Evolutionary conservation across 2,329 filamentous ascomycete genomes (phyloP).

Genomic region (Aspergillus sp.): DNA sequence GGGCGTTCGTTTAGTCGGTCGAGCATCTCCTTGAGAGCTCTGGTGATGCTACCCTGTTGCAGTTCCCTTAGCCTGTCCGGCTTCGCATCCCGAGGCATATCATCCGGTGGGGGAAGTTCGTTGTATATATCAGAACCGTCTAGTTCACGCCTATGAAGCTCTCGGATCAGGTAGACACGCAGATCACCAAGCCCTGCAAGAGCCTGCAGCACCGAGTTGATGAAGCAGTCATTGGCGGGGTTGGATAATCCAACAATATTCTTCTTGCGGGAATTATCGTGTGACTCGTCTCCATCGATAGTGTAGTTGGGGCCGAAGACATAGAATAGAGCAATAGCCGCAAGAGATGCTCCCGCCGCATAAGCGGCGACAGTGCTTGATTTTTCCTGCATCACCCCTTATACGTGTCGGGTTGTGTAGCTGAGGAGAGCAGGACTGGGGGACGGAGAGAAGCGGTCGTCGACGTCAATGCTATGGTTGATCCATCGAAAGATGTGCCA

Average conservation of each 20-base stretch:
- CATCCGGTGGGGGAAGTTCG: constrained; percentile 53
- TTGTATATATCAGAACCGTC: constrained; percentile 77
- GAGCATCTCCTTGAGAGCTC: constrained; percentile 86
- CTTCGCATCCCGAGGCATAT: constrained; percentile 38
- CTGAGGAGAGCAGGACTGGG: not conserved
- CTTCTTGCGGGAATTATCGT: constrained; percentile 68
- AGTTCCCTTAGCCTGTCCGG: constrained; percentile 59
- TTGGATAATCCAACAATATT: constrained; percentile 87
- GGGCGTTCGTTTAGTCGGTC: constrained; percentile 91
- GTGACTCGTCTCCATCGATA: constrained; percentile 75
- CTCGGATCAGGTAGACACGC: constrained; percentile 86
- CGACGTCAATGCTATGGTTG: not conserved
- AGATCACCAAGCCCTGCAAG: constrained; percentile 87
- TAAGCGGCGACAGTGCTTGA: constrained; percentile 84
- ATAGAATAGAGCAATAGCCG: constrained; percentile 92
- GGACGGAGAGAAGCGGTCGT: not conserved
- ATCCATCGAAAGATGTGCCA: constrained; percentile 6
- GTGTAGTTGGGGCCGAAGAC: constrained; percentile 98
- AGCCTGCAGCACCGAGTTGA: constrained; percentile 94
- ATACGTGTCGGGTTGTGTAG: not conserved
- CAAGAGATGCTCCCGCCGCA: constrained; percentile 91
- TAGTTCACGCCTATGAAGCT: constrained; percentile 79
- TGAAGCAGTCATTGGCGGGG: constrained; percentile 93
- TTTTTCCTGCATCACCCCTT: constrained; percentile 71
- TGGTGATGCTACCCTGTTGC: constrained; percentile 80